Conservation (phyloP, 345 rosid species). For the Melastoma malabathricum region DNA sequence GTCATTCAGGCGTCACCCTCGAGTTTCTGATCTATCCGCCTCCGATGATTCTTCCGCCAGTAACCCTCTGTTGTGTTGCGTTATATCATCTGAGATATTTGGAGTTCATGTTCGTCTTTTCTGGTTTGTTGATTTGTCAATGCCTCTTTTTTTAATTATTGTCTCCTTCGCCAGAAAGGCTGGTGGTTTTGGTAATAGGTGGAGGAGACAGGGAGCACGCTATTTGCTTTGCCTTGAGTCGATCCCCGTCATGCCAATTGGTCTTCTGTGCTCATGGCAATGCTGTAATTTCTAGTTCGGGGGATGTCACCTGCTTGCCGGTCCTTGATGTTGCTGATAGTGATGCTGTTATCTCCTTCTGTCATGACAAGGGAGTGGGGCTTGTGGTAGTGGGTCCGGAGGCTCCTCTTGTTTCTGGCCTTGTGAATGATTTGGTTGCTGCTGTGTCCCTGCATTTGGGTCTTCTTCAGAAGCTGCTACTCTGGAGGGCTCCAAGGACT, state of each 20-base stretch:
- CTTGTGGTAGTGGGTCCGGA: constrained; percentile 91
- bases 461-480: constrained; percentile 96
- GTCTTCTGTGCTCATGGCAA: constrained; percentile 94
- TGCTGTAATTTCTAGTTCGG: constrained; percentile 70
- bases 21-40: no score
- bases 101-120: no score
- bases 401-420: constrained; percentile 88
- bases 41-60: no score
- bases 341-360: constrained; percentile 57
- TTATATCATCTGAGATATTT: no score
- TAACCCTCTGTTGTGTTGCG: no score
- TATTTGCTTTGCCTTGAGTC: constrained; percentile 68
- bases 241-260: constrained; percentile 54
- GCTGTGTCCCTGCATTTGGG: constrained; percentile 75
- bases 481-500: constrained; percentile 90
- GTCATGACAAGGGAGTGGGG: constrained; percentile 44
- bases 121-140: no score
- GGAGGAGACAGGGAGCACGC: constrained; percentile 95
- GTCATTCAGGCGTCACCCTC: no score
- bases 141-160: no score
- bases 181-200: constrained; percentile 75
- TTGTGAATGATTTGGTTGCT: constrained; percentile 54
- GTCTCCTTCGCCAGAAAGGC: constrained; percentile 36
- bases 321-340: constrained; percentile 58
- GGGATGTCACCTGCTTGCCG: constrained; percentile 67